These are phyloP conservation scores for Colletotrichum lini DNA, from an alignment of 2,329 filamentous ascomycete species.

Conservation along the genomic window DNA sequence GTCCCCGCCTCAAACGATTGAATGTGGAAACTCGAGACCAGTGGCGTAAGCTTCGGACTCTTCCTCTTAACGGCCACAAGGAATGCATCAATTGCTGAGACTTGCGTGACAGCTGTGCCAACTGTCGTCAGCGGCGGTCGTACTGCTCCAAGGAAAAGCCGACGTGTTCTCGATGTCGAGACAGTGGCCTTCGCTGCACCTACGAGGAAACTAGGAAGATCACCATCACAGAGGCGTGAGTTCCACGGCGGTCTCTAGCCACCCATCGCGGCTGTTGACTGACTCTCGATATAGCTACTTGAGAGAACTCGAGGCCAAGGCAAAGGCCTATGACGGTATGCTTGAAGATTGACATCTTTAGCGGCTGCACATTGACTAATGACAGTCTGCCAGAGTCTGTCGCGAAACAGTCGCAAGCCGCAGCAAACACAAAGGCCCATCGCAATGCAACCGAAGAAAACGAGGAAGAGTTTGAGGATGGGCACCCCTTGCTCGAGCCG, in stretches of 20 bases:
- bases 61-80: neutral
- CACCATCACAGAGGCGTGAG: slow-evolving; percentile 52
- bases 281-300: slow-evolving; percentile 2
- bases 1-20: slow-evolving; percentile 24
- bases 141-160: slow-evolving; percentile 57
- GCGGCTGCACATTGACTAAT: neutral
- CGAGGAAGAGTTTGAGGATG: slow-evolving; percentile 51
- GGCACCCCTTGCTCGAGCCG: slow-evolving; percentile 51
- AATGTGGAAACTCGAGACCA: slow-evolving; percentile 43
- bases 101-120: slow-evolving; percentile 49
- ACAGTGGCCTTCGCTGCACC: slow-evolving; percentile 49
- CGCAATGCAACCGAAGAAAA: slow-evolving; percentile 44
- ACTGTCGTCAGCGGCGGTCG: slow-evolving; percentile 53
- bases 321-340: slow-evolving; percentile 36
- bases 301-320: slow-evolving; percentile 33
- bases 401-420: neutral
- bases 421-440: neutral
- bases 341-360: too few species aligned
- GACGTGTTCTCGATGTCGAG: slow-evolving; percentile 52
- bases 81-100: neutral
- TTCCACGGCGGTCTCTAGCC: neutral
- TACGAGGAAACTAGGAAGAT: slow-evolving; percentile 55
- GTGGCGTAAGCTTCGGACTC: slow-evolving; percentile 46
- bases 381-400: slow-evolving; percentile 1
- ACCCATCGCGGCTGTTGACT: neutral